phyloP scores from a whole-genome alignment of 1,284 basidiomycete genomes.

The Takashimella tepidaria region DNA sequence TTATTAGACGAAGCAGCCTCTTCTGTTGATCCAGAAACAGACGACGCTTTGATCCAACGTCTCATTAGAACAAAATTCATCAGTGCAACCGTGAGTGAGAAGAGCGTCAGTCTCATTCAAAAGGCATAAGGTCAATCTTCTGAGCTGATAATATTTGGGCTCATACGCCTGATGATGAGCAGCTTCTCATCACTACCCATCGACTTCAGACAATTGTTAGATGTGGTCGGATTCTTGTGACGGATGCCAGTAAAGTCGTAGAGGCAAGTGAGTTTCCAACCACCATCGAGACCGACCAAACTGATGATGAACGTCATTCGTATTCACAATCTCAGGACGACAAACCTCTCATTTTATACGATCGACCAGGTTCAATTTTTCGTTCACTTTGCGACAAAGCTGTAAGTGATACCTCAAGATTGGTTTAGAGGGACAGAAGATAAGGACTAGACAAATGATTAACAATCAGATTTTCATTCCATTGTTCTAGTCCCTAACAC shows the following conservation, averaged over 20 bases:
- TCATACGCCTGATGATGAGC: slow-evolving; percentile 30
- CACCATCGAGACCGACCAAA: not conserved
- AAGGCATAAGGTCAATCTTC: not conserved
- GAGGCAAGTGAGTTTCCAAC: not conserved
- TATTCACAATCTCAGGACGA: not conserved
- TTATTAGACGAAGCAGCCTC: slow-evolving; percentile 53
- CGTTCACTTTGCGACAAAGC: too few relatives aligned
- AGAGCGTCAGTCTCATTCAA: slow-evolving; percentile 44
- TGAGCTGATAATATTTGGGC: not conserved
- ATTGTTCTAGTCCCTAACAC: too few relatives aligned
- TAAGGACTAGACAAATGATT: too few relatives aligned
- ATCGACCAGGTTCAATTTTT: too few relatives aligned
- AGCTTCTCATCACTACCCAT: slow-evolving; percentile 50
- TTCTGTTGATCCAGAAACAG: slow-evolving; percentile 72
- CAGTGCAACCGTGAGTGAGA: not conserved
- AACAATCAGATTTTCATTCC: too few relatives aligned
- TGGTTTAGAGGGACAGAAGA: too few relatives aligned
- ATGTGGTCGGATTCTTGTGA: slow-evolving; percentile 69
- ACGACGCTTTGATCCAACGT: slow-evolving; percentile 67
- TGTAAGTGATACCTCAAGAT: too few relatives aligned
- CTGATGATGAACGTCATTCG: not conserved
- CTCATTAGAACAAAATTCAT: slow-evolving; percentile 21
- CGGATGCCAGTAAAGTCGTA: slow-evolving; percentile 62
- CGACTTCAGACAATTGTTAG: slow-evolving; percentile 68
- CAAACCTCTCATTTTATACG: not conserved